Evolutionary conservation across 805 yeast genomes (phyloP).

Genomic region (Ogataea ganodermae): DNA sequence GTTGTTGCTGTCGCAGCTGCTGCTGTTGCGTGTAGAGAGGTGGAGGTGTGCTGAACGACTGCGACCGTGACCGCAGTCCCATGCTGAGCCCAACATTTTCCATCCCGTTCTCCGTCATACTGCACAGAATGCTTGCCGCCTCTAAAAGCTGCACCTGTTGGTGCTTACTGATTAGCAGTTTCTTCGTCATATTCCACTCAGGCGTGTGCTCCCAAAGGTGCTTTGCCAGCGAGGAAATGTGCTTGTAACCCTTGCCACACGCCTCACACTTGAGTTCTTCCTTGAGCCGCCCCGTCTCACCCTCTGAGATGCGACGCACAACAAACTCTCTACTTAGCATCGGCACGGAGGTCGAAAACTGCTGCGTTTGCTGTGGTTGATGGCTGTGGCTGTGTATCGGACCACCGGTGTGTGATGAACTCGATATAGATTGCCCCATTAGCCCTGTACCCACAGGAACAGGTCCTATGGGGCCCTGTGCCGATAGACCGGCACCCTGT

Average conservation of each 20-base stretch:
- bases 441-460: conserved; percentile 14
- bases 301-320: conserved; percentile 80
- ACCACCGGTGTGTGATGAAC: conserved; percentile 28
- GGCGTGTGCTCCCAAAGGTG: conserved; percentile 95
- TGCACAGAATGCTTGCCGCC: conserved; percentile 75
- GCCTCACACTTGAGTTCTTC: conserved; percentile 87
- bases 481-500: background rate
- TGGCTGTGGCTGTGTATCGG: conserved; percentile 26
- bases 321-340: conserved; percentile 66
- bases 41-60: conserved; percentile 22
- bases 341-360: conserved; percentile 22
- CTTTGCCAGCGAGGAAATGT: conserved; percentile 82
- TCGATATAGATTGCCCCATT: background rate
- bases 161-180: conserved; percentile 78
- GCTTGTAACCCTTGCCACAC: conserved; percentile 90
- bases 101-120: conserved; percentile 55
- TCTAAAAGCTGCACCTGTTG: conserved; percentile 84
- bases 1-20: conserved; percentile 10
- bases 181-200: conserved; percentile 87
- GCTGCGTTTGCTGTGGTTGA: conserved; percentile 20
- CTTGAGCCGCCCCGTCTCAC: conserved; percentile 81
- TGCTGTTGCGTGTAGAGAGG: conserved; percentile 18
- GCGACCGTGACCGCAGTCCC: conserved; percentile 21
- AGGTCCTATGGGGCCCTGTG: background rate
- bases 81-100: conserved; percentile 8